Percentiles rank a stretch among this genome's conserved stretches.
Evolutionary conservation across 2,329 filamentous ascomycete genomes (phyloP).

Genomic region (Penicillium sp.): DNA sequence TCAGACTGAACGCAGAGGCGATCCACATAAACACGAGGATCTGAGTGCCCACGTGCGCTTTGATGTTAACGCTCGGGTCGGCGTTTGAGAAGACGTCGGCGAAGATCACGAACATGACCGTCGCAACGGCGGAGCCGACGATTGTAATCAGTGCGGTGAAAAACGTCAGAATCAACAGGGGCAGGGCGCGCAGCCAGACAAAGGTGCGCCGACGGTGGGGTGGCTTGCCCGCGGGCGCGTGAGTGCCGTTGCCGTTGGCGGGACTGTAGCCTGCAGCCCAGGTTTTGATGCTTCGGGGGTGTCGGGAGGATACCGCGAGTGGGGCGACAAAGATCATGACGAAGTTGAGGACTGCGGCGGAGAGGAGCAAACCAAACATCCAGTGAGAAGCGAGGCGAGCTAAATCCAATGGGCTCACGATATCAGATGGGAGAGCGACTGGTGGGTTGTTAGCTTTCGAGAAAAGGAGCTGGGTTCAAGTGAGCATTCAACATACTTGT

Average conservation of each 20-base stretch:
- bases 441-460: neutral
- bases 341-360: slow-evolving; percentile 67
- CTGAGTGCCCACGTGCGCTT: slow-evolving; percentile 64
- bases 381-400: slow-evolving; percentile 72
- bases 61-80: slow-evolving; percentile 73
- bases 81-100: slow-evolving; percentile 68
- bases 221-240: slow-evolving; percentile 19
- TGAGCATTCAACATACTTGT: slow-evolving; percentile 55
- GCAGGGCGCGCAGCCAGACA: slow-evolving; percentile 55
- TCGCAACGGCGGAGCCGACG: slow-evolving; percentile 71
- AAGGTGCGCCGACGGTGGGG: slow-evolving; percentile 40
- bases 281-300: slow-evolving; percentile 34
- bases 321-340: slow-evolving; percentile 67
- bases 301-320: slow-evolving; percentile 49
- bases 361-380: slow-evolving; percentile 89
- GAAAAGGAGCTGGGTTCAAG: neutral
- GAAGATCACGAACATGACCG: slow-evolving; percentile 80
- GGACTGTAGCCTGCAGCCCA: slow-evolving; percentile 28
- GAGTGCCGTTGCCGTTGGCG: slow-evolving; percentile 6
- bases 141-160: slow-evolving; percentile 66
- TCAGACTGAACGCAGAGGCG: slow-evolving; percentile 62
- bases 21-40: slow-evolving; percentile 94
- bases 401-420: slow-evolving; percentile 70
- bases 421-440: slow-evolving; percentile 73
- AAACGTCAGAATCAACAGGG: slow-evolving; percentile 67